Evolutionary conservation across 345 rosid species (phyloP).

Genomic region (Linum usitatissimum): DNA sequence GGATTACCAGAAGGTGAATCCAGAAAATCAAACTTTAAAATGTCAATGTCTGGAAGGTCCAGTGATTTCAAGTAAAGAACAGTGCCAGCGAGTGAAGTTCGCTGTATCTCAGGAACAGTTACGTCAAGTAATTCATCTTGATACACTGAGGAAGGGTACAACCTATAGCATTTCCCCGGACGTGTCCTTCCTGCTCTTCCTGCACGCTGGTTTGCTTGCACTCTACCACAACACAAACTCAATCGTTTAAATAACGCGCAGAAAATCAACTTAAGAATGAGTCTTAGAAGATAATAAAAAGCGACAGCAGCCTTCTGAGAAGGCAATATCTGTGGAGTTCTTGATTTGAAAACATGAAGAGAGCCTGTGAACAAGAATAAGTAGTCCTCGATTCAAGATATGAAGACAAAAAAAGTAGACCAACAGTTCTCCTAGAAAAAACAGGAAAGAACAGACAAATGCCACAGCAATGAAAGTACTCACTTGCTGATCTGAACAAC

Average conservation of each 20-base stretch:
- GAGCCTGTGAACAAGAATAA: not conserved
- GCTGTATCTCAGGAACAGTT: conserved; percentile 90
- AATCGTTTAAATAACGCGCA: not conserved
- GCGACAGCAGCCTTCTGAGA: not conserved
- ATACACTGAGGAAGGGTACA: conserved; percentile 65
- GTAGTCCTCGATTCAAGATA: no score
- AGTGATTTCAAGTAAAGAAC: conserved; percentile 90
- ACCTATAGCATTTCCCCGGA: conserved; percentile 90
- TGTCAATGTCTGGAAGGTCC: conserved; percentile 83
- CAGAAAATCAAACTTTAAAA: conserved; percentile 91
- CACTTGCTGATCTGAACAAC: conserved; percentile 94
- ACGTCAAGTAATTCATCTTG: conserved; percentile 78
- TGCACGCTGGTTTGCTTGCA: conserved; percentile 95
- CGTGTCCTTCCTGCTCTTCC: conserved; percentile 99
- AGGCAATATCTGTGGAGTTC: not conserved
- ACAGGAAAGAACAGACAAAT: not conserved
- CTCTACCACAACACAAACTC: conserved; percentile 37
- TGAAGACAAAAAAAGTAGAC: not conserved
- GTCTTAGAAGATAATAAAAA: not conserved
- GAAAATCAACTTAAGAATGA: not conserved
- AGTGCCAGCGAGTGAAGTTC: conserved; percentile 91
- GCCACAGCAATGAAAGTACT: conserved; percentile 16
- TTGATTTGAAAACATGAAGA: no score
- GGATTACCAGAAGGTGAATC: conserved; percentile 79
- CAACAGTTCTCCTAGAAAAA: not conserved